These are phyloP conservation scores for Umbelopsis sp. DNA, from an alignment of 192 early-diverging fungal species.

Conservation along the genomic window DNA sequence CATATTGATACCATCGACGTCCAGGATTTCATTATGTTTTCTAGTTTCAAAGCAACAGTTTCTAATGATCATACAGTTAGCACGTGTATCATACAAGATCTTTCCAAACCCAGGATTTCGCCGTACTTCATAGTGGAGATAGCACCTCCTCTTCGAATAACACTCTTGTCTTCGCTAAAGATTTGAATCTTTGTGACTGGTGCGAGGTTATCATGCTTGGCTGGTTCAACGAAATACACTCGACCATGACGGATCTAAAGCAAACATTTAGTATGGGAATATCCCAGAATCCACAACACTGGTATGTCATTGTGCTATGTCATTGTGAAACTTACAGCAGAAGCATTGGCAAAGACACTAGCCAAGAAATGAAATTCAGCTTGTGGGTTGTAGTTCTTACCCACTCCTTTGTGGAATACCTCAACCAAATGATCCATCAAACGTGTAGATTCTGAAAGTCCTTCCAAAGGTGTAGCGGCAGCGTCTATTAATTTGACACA, in stretches of 20 bases:
- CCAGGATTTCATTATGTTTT: constrained; percentile 66
- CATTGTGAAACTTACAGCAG: constrained; percentile 43
- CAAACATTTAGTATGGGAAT: neutral
- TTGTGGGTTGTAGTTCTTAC: constrained; percentile 74
- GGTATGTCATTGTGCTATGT: too few relatives aligned
- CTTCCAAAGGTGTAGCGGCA: constrained; percentile 34
- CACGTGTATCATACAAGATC: too few relatives aligned
- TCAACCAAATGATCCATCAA: constrained; percentile 88
- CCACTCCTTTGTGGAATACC: constrained; percentile 83
- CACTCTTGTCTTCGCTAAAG: constrained; percentile 79
- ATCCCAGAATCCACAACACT: neutral
- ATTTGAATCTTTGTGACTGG: constrained; percentile 85
- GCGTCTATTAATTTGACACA: constrained; percentile 56
- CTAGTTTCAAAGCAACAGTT: constrained; percentile 83
- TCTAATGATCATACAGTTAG: constrained; percentile 27
- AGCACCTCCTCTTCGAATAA: constrained; percentile 90
- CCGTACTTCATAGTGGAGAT: constrained; percentile 84
- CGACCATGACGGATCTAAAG: constrained; percentile 63
- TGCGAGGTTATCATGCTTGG: constrained; percentile 63
- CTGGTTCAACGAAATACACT: constrained; percentile 65
- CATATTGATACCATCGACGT: constrained; percentile 74
- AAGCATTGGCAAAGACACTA: constrained; percentile 91
- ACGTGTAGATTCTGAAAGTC: constrained; percentile 44
- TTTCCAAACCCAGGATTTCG: too few relatives aligned
- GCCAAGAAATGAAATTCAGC: constrained; percentile 86